These are phyloP conservation scores for Fusarium goolgardi DNA, from an alignment of 2,329 filamentous ascomycete genomes.

Conservation along the genomic window DNA sequence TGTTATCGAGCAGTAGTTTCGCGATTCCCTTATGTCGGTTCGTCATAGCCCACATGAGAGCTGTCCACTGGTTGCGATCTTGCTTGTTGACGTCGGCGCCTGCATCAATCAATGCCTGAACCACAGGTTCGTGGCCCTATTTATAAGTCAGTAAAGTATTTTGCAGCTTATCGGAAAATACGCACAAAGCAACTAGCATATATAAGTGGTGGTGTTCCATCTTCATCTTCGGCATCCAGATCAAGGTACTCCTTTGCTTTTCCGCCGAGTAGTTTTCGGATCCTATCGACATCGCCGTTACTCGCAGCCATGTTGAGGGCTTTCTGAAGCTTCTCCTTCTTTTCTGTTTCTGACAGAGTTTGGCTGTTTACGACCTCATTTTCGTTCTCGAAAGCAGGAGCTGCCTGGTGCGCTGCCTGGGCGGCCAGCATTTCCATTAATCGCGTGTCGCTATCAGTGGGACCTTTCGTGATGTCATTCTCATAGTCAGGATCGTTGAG, in stretches of 20 bases:
- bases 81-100: conserved; percentile 92
- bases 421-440: conserved; percentile 96
- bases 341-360: conserved; percentile 79
- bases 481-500: conserved; percentile 84
- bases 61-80: conserved; percentile 96
- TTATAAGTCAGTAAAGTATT: conserved; percentile 9
- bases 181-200: conserved; percentile 97
- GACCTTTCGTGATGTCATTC: conserved; percentile 64
- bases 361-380: conserved; percentile 81
- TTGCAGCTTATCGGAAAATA: conserved; percentile 20
- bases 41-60: conserved; percentile 99
- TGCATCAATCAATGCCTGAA: conserved; percentile 83
- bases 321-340: conserved; percentile 84
- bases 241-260: conserved; percentile 81
- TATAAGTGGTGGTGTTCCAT: conserved; percentile 95
- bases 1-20: conserved; percentile 90
- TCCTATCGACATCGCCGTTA: conserved; percentile 89
- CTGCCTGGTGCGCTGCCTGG: conserved; percentile 84
- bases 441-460: conserved; percentile 82
- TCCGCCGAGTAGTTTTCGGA: conserved; percentile 79
- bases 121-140: conserved; percentile 89
- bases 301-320: conserved; percentile 94
- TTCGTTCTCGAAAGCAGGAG: conserved; percentile 79
- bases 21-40: conserved; percentile 97
- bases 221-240: conserved; percentile 88